A percentile compares a stretch with the other conserved stretches of the same genome.
Conservation (phyloP, 2,329 filamentous ascomycete genomes). For the Beauveria sp. region DNA sequence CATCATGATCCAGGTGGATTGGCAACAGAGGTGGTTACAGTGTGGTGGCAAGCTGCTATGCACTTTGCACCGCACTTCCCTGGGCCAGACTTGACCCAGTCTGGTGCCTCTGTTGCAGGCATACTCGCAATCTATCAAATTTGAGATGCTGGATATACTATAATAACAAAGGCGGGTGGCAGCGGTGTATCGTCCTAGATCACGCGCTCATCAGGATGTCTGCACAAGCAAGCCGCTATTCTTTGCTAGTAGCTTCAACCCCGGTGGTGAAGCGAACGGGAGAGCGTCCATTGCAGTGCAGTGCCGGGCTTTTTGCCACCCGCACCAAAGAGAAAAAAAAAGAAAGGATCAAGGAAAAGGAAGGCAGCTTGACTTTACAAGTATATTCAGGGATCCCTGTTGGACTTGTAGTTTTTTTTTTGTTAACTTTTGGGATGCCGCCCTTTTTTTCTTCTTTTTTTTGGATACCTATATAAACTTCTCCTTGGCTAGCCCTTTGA, state of each 20-base stretch:
- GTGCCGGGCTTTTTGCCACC: not conserved
- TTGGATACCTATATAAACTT: slow-evolving; percentile 1
- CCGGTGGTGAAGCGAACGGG: slow-evolving; percentile 6
- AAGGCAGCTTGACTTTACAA: not conserved
- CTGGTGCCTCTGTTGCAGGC: slow-evolving; percentile 2
- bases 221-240: not conserved
- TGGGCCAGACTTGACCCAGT: not conserved
- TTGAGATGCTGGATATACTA: slow-evolving; percentile 4
- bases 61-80: not conserved
- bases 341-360: not conserved
- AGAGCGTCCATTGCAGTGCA: not conserved
- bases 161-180: slow-evolving; percentile 4
- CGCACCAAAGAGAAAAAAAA: slow-evolving; percentile 11
- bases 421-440: not conserved
- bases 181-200: not conserved
- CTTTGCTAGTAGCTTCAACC: not conserved
- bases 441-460: not conserved
- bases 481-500: slow-evolving; percentile 8
- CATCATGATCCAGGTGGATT: not conserved
- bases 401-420: not conserved
- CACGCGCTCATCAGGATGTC: not conserved
- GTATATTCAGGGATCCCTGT: slow-evolving; percentile 4
- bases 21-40: slow-evolving; percentile 19
- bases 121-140: not conserved
- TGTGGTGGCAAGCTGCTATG: slow-evolving; percentile 16